These are phyloP conservation scores for Podaxis sp. DNA, from an alignment of 768 basidiomycete species.

Conservation along the genomic window DNA sequence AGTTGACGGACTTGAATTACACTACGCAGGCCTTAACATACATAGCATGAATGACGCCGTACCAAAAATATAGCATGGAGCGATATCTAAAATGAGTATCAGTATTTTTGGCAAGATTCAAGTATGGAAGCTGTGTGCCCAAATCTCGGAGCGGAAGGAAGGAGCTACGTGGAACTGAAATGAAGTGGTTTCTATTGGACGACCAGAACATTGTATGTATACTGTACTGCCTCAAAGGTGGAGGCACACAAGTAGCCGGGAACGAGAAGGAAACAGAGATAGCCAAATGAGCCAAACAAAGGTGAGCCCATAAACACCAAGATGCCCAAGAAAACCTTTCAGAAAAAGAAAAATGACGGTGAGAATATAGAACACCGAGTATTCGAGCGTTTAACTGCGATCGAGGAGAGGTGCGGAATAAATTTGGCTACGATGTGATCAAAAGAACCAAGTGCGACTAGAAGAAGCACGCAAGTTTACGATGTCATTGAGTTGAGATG, in stretches of 20 bases:
- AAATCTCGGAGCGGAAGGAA: not conserved
- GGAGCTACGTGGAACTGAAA: not conserved
- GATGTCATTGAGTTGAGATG: not conserved
- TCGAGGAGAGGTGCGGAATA: not conserved
- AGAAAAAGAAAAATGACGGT: slow-evolving; percentile 3
- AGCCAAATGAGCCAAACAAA: not conserved
- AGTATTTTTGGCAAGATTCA: not conserved
- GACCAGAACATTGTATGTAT: not conserved
- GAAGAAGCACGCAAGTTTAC: not conserved
- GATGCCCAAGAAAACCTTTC: not conserved
- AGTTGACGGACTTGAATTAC: not conserved
- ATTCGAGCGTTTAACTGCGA: not conserved
- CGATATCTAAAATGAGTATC: not conserved
- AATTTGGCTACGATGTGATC: not conserved
- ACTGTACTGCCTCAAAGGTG: not conserved
- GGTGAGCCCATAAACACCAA: not conserved
- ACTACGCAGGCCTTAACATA: not conserved
- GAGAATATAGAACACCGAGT: not conserved
- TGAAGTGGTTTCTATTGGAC: not conserved
- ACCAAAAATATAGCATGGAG: slow-evolving; percentile 6
- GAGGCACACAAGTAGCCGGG: not conserved
- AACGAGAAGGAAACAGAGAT: not conserved
- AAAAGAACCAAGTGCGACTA: not conserved
- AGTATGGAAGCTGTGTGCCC: not conserved
- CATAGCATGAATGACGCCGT: not conserved